Evolutionary conservation across 768 basidiomycete species (phyloP), one percentile per base, ranked within the genome.

Genomic region (Termitomyces sp.): DNA sequence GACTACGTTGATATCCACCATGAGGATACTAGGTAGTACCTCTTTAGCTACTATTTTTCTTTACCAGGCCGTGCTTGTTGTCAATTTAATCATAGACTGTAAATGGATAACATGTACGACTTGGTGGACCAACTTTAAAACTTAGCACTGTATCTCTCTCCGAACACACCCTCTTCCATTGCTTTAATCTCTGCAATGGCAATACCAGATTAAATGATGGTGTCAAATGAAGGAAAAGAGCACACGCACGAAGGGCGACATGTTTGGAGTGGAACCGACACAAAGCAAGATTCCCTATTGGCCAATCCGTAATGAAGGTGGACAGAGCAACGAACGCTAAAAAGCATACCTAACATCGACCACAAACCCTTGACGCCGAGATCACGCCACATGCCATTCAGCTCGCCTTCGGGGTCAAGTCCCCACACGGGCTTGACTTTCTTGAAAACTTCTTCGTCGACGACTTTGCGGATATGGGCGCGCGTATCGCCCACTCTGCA

Each of bases 201-300:
- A 58, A n/a, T 24, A 36, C 2, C 6, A 45, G 30, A 37, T 48
- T 16, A 8, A 53, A 54, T 56, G 6, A 33, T 37, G n/a, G 30
- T 11, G 37, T 20, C 27, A 30, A 30, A 41, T 11, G 16, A 47
- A 4, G 7, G 9, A 27, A 22, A 20, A 52, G 12, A 33, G 11
- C 15, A 20, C 4, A 79, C 86, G 66, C 61, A 88, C 86, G 85
- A 42, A 87, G 73, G 0, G 86, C 85, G 37, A 87, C 46, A 58
- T 81, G 81, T 64, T 81, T 87, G 6, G 86, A 86, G 67, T 84
- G 75, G 74, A 84, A 85, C 7, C 86, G 75, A 49, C 79, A 81
- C 56, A 80, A 55, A 0, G 81, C 81, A 20, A 88, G 66, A 67
- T 83, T 86, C 9, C 83, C 80, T 81, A 11, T 18, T 16, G 18